Evolutionary conservation across 164 flowering plant species (phyloP).

Genomic region (Aristolochia californica): DNA sequence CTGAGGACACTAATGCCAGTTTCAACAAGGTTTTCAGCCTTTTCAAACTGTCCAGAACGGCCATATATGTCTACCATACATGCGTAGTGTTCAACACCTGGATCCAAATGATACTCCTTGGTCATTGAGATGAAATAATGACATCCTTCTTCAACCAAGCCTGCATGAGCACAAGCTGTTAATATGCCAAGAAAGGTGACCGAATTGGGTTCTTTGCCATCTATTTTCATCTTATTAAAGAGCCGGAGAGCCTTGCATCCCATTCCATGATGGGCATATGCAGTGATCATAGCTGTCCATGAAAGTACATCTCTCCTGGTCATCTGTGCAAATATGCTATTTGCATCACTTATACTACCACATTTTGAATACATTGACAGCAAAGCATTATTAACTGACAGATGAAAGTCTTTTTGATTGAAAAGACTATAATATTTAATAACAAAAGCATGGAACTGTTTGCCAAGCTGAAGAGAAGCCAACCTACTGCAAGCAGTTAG

Average conservation of each 20-base stretch:
- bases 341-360: conserved; percentile 24
- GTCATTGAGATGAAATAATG: conserved; percentile 21
- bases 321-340: conserved; percentile 15
- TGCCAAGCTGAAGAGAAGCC: conserved; percentile 20
- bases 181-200: conserved; percentile 27
- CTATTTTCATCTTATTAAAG: conserved; percentile 17
- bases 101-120: conserved; percentile 14
- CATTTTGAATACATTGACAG: conserved; percentile 32
- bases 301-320: conserved; percentile 23
- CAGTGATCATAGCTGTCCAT: conserved; percentile 32
- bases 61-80: conserved; percentile 31
- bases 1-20: too few species aligned
- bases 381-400: conserved; percentile 22
- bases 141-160: conserved; percentile 19
- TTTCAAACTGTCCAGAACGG: conserved; percentile 20
- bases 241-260: conserved; percentile 16
- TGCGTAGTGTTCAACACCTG: conserved; percentile 27
- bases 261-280: conserved; percentile 25
- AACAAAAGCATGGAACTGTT: conserved; percentile 19
- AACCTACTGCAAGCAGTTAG: conserved; percentile 23
- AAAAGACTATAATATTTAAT: conserved; percentile 6
- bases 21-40: conserved; percentile 5
- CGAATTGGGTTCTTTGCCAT: conserved; percentile 16
- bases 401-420: not conserved
- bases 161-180: conserved; percentile 28